A percentile compares a stretch with the other conserved stretches of the same genome.
phyloP scores from a whole-genome alignment of 2,329 filamentous ascomycete species.

The Colletotrichum viniferum region DNA sequence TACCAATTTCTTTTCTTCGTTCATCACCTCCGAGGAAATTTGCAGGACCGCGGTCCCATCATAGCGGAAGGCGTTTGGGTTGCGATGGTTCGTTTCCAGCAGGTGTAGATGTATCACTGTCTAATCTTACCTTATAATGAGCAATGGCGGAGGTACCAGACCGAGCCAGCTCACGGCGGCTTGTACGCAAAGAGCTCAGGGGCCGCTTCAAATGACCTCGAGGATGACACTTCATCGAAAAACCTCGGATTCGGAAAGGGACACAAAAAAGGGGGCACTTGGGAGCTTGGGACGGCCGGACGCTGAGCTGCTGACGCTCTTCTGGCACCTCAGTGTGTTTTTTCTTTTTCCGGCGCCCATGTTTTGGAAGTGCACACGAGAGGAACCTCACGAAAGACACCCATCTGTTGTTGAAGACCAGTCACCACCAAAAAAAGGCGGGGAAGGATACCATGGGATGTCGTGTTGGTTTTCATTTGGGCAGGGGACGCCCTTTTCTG shows the following conservation, averaged over 20 bases:
- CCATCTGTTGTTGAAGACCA: conserved; percentile 8
- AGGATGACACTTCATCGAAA: conserved; percentile 29
- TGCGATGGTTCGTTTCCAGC: conserved; percentile 47
- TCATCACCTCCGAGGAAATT: conserved; percentile 27
- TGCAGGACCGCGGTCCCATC: conserved; percentile 34
- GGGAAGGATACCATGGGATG: conserved; percentile 18
- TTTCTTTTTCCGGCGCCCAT: not conserved
- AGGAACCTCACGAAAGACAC: conserved; percentile 2
- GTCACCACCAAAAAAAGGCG: conserved; percentile 15
- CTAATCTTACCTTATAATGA: conserved; percentile 53
- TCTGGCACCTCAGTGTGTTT: conserved; percentile 7
- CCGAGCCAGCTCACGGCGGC: conserved; percentile 13
- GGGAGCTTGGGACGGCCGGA: conserved; percentile 23
- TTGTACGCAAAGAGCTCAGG: conserved; percentile 27
- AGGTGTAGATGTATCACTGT: conserved; percentile 56
- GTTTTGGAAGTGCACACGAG: not conserved
- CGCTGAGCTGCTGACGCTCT: conserved; percentile 20
- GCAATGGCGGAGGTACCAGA: conserved; percentile 20
- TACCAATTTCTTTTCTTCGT: conserved; percentile 32
- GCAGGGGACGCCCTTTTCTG: conserved; percentile 10
- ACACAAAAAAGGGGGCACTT: conserved; percentile 29
- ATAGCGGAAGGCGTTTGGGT: conserved; percentile 63
- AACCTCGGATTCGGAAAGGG: conserved; percentile 35
- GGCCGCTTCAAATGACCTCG: conserved; percentile 13
- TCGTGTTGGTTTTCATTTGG: conserved; percentile 5